Evolutionary conservation across 495 filamentous ascomycete genomes (phyloP).

Genomic region (Neurospora sp.): DNA sequence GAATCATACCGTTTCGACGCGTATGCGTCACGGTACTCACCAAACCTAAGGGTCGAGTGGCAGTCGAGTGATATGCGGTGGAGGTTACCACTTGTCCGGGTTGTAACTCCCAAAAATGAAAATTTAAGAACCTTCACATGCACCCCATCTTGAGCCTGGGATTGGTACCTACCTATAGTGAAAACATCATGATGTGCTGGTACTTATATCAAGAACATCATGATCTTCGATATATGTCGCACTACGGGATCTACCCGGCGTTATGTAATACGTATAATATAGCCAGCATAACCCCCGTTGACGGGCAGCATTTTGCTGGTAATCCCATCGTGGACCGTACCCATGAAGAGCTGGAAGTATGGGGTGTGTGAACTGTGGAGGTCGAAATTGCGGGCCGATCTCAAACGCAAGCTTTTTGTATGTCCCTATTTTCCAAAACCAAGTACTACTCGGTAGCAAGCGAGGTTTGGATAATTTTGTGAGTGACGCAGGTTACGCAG

Average conservation of each 20-base stretch:
- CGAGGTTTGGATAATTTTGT: background rate
- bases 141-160: no score
- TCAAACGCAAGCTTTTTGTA: background rate
- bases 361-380: background rate
- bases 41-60: no score
- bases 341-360: background rate
- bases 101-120: no score
- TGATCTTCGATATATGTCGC: background rate
- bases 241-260: background rate
- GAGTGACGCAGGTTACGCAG: background rate
- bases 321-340: background rate
- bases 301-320: background rate
- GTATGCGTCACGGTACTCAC: no score
- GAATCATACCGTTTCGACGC: no score
- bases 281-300: background rate
- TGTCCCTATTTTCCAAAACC: background rate
- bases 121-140: no score
- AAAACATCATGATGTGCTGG: no score
- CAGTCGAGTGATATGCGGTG: no score
- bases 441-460: background rate
- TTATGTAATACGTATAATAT: background rate
- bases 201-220: background rate
- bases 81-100: no score
- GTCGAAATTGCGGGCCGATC: background rate
- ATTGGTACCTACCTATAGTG: no score